Evolutionary conservation across 257 asterid species (phyloP).

Genomic region (Plantago major): DNA sequence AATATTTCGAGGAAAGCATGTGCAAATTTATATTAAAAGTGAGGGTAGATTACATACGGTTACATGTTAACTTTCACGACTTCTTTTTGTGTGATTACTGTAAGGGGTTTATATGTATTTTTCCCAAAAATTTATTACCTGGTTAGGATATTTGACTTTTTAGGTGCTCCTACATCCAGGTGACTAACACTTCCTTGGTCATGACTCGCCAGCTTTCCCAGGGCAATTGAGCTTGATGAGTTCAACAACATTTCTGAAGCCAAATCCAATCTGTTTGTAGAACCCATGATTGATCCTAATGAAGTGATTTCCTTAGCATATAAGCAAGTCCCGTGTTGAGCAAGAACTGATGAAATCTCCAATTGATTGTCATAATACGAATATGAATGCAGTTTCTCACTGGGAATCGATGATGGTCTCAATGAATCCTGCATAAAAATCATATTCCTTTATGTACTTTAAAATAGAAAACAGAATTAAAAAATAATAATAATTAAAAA

Average conservation of each 20-base stretch:
- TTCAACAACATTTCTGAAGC: constrained; percentile 72
- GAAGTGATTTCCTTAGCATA: constrained; percentile 57
- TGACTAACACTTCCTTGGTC: constrained; percentile 21
- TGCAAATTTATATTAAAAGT: neutral
- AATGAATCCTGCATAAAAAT: constrained; percentile 54
- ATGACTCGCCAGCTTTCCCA: constrained; percentile 62
- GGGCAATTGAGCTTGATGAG: constrained; percentile 58
- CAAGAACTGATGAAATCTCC: constrained; percentile 63
- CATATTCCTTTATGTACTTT: constrained; percentile 18
- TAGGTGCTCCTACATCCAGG: constrained; percentile 23
- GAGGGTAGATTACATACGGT: neutral
- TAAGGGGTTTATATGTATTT: neutral
- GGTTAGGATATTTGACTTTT: constrained; percentile 24
- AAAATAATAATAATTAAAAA: constrained; percentile 13
- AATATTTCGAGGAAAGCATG: neutral
- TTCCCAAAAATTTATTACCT: constrained; percentile 41
- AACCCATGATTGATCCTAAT: constrained; percentile 36
- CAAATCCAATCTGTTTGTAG: constrained; percentile 43
- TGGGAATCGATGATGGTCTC: constrained; percentile 32
- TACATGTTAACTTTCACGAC: neutral
- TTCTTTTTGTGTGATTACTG: neutral
- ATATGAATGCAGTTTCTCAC: constrained; percentile 37
- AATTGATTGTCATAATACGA: constrained; percentile 62
- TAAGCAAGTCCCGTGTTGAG: constrained; percentile 78
- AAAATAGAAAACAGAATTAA: constrained; percentile 15